A percentile compares a stretch with the other conserved stretches of the same genome.
Conservation (phyloP, 495 filamentous ascomycete genomes). For the Rostrohypoxylon terebratum region DNA sequence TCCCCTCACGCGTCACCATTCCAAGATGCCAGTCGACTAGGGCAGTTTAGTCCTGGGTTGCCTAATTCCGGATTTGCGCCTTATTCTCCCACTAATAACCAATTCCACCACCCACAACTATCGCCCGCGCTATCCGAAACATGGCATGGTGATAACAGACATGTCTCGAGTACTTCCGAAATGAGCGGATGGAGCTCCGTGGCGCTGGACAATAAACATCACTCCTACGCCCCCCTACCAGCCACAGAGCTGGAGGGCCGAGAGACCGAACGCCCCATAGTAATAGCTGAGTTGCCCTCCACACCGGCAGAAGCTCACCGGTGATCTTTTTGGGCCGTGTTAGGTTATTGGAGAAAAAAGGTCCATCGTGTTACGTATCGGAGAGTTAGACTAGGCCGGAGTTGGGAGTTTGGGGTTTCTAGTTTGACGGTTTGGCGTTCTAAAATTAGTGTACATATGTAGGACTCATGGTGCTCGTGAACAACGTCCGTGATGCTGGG, state of each 20-base stretch:
- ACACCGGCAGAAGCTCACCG: neutral
- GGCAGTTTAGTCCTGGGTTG: constrained; percentile 15
- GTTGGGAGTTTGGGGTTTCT: constrained; percentile 29
- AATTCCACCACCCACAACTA: neutral
- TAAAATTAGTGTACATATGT: constrained; percentile 34
- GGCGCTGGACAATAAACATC: constrained; percentile 20
- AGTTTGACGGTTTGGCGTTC: neutral
- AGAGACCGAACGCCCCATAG: constrained; percentile 19
- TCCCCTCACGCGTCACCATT: constrained; percentile 25
- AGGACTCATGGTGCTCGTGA: neutral
- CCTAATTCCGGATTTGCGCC: constrained; percentile 22
- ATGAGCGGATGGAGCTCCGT: constrained; percentile 29
- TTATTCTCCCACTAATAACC: constrained; percentile 29
- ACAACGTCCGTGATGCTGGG: neutral
- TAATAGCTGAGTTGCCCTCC: constrained; percentile 33
- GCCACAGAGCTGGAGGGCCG: constrained; percentile 34
- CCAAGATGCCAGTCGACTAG: constrained; percentile 14
- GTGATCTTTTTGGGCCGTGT: neutral
- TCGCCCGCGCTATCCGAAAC: constrained; percentile 18
- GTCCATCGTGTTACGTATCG: neutral
- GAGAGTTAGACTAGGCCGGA: neutral
- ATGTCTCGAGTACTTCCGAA: constrained; percentile 30
- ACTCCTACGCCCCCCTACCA: constrained; percentile 28
- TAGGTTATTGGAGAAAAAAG: neutral
- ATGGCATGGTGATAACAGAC: constrained; percentile 27